Conservation (phyloP, 192 early-diverging fungal genomes). For the Entomortierella lignicola region DNA sequence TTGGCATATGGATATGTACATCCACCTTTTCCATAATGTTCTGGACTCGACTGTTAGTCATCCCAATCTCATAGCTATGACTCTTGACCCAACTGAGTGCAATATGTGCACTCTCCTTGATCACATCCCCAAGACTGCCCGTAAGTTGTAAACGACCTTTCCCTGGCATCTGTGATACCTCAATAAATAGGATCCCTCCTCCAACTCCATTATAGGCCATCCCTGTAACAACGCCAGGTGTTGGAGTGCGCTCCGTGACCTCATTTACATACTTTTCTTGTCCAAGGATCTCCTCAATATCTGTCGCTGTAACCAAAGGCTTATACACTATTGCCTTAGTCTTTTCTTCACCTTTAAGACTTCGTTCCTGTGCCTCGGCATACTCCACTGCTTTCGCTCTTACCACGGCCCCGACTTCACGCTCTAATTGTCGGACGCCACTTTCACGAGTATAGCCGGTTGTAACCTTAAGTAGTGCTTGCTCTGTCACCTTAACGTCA, state of each 20-base stretch:
- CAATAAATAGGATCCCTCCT: constrained; percentile 84
- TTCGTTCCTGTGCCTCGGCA: constrained; percentile 67
- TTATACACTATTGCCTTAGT: constrained; percentile 47
- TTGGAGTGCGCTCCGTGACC: constrained; percentile 69
- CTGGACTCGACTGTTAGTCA: constrained; percentile 53
- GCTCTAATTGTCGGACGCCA: constrained; percentile 82
- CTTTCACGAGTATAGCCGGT: constrained; percentile 83
- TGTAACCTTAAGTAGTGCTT: constrained; percentile 68
- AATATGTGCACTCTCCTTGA: constrained; percentile 86
- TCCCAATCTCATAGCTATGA: constrained; percentile 69
- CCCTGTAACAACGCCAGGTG: constrained; percentile 84
- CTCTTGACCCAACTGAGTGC: constrained; percentile 81
- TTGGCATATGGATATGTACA: constrained; percentile 90
- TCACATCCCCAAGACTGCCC: constrained; percentile 82
- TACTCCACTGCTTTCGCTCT: constrained; percentile 79
- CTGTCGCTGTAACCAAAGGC: constrained; percentile 54
- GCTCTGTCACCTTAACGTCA: constrained; percentile 64
- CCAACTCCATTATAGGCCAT: constrained; percentile 83
- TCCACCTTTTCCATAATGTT: constrained; percentile 71
- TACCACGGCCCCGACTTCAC: constrained; percentile 76
- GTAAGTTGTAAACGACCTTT: constrained; percentile 75
- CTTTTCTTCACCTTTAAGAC: neutral
- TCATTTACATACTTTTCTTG: constrained; percentile 75
- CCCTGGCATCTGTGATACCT: constrained; percentile 81
- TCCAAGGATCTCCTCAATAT: constrained; percentile 75